Percentiles rank a stretch among this genome's conserved stretches.
These are phyloP conservation scores for Emiliania huxleyi DNA, from an alignment of 78 protist genomes.

Conservation along the genomic window DNA sequence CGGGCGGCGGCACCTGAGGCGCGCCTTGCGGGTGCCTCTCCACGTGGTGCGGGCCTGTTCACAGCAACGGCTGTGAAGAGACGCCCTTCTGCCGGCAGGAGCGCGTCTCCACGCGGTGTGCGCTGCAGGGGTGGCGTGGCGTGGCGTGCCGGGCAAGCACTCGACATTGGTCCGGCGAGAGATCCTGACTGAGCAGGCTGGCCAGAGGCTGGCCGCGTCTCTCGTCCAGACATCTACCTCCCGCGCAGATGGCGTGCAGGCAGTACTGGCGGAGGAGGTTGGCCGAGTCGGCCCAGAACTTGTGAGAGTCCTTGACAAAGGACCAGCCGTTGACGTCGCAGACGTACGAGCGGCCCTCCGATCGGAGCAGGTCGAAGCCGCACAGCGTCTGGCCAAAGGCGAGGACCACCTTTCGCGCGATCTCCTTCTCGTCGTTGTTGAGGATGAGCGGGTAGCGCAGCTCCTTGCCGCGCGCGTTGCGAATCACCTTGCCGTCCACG, in stretches of 20 bases:
- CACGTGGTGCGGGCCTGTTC: not conserved
- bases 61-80: no score
- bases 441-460: constrained; percentile 65
- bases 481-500: constrained; percentile 90
- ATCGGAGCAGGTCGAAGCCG: not conserved
- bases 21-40: not conserved
- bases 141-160: no score
- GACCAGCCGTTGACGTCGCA: constrained; percentile 97
- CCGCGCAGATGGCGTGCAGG: not conserved
- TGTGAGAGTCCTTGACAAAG: constrained; percentile 76
- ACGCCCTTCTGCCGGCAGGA: no score
- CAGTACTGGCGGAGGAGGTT: constrained; percentile 26
- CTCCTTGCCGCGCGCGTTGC: constrained; percentile 83
- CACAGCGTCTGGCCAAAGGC: constrained; percentile 74
- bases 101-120: no score
- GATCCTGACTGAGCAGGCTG: not conserved
- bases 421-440: constrained; percentile 46
- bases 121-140: no score
- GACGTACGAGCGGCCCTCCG: constrained; percentile 53
- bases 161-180: not conserved
- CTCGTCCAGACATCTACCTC: no score
- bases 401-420: constrained; percentile 53
- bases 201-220: no score
- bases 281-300: constrained; percentile 56
- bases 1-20: not conserved